Evolutionary conservation across 441 rosid genomes (phyloP), one percentile per base, ranked within the genome.

Genomic region (Cnidoscolus chayamansa): DNA sequence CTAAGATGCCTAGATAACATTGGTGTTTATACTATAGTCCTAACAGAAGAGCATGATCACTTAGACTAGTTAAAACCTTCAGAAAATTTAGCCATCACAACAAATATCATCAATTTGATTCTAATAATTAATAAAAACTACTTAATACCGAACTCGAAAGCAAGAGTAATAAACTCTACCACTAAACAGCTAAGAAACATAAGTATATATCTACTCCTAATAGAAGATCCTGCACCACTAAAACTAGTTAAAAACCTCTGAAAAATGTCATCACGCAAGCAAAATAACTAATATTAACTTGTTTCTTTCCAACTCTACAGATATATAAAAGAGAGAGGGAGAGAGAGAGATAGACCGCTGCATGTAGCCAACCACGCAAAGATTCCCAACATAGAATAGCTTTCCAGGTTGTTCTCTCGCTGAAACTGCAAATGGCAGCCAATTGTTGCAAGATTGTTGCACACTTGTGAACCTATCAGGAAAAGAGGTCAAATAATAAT

Each of bases 371-470:
- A 67, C 87, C 83, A 78, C 85, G 94, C 84, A 94, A 87, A 73
- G 96, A 86, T 70, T 92, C 81, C 99, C 96, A 95, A 68, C 87
- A 84, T 70, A 91, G 86, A 76, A 90, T 75, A 62, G 86, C 78
- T 81, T 89, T 92, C 93, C 92, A 91, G 64, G 85, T 77, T 10
- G 87, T 85, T 80, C 89, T 85, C 79, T 92, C 98, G 31, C 98
- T 87, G 79, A 88, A 83, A 79, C 89, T 87, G 86, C 99, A 92
- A 76, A 92, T 80, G 67, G 96, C 96, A 67, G 99, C 96, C 86
- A 95, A 74, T 40, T 89, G 98, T 77, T 92, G 99, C 86, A 95
- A 84, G 76, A 95, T 89, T 11, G 94, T 90, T 9, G 97, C 93
- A 67, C 98, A 89, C 77, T 90, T 94, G 71, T 92, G 97, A 65